These are phyloP conservation scores for Dothideomycetidae sp. DNA, from an alignment of 2,329 filamentous ascomycete genomes.

Conservation along the genomic window DNA sequence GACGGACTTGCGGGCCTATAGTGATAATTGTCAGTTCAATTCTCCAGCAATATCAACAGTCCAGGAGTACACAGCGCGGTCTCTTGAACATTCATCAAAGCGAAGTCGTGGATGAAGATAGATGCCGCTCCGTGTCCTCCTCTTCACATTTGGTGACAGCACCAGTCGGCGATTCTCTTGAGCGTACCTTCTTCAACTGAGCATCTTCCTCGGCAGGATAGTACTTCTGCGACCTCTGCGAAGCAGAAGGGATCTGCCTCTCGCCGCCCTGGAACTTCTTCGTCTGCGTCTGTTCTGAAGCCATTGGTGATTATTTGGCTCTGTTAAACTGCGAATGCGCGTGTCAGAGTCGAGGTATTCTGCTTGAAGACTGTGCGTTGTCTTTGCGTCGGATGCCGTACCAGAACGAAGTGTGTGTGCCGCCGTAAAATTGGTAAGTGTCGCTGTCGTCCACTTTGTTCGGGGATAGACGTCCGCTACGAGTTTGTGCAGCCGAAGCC, in stretches of 20 bases:
- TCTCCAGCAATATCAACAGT: too few relatives aligned
- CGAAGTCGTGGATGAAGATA: too few relatives aligned
- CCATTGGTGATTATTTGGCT: conserved; percentile 8
- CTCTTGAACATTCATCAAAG: too few relatives aligned
- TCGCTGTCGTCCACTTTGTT: neutral
- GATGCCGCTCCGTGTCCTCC: neutral
- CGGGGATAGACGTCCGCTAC: neutral
- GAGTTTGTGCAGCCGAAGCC: neutral
- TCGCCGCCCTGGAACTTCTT: conserved; percentile 98
- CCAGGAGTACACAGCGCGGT: too few relatives aligned
- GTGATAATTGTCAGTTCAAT: conserved; percentile 6
- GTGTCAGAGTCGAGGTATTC: neutral
- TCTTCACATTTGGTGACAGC: neutral
- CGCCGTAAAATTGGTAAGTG: neutral
- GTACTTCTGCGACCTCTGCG: conserved; percentile 96
- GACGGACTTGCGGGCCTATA: conserved; percentile 84
- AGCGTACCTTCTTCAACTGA: conserved; percentile 86
- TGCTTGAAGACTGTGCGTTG: neutral
- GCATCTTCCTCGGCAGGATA: conserved; percentile 90
- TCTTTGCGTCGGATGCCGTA: neutral
- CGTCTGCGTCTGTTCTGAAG: conserved; percentile 40
- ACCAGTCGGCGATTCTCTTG: neutral
- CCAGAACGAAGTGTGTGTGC: neutral
- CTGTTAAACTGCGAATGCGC: neutral
- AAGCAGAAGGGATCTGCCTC: conserved; percentile 72